A percentile compares a stretch with the other conserved stretches of the same genome.
phyloP scores from a whole-genome alignment of 2,329 filamentous ascomycete genomes.

The Fonsecaea pugnacius region DNA sequence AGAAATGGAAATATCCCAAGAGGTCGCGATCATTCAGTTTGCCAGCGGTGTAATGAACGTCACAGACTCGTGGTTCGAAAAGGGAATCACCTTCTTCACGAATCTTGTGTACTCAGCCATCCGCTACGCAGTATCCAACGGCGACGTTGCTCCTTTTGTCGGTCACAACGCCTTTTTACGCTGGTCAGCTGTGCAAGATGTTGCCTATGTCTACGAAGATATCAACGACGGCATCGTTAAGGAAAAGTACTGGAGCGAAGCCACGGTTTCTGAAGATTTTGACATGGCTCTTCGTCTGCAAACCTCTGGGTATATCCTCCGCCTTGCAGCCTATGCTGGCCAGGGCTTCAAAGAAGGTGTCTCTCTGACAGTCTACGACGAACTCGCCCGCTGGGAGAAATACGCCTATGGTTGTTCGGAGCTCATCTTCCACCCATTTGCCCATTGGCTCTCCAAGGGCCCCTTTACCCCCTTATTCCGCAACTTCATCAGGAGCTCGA shows the following conservation, averaged over 20 bases:
- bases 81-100: conserved; percentile 77
- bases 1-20: conserved; percentile 71
- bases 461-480: conserved; percentile 81
- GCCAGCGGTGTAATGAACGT: conserved; percentile 78
- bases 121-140: conserved; percentile 69
- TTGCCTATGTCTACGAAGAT: conserved; percentile 55
- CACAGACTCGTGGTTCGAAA: conserved; percentile 72
- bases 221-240: conserved; percentile 56
- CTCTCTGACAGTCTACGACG: conserved; percentile 81
- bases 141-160: conserved; percentile 75
- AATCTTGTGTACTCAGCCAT: conserved; percentile 77
- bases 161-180: conserved; percentile 77
- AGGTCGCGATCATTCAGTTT: conserved; percentile 74
- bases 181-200: conserved; percentile 67
- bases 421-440: conserved; percentile 77
- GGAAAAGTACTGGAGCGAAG: conserved; percentile 75
- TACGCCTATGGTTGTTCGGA: conserved; percentile 85
- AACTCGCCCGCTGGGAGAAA: conserved; percentile 83
- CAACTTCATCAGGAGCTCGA: conserved; percentile 72
- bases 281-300: conserved; percentile 75
- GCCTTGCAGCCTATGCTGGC: conserved; percentile 70
- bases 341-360: conserved; percentile 79
- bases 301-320: conserved; percentile 68
- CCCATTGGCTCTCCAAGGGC: conserved; percentile 72
- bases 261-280: conserved; percentile 77